Evolutionary conservation across 768 basidiomycete genomes (phyloP), one percentile per base, ranked within the genome.

Genomic region (Collybia mongolica): DNA sequence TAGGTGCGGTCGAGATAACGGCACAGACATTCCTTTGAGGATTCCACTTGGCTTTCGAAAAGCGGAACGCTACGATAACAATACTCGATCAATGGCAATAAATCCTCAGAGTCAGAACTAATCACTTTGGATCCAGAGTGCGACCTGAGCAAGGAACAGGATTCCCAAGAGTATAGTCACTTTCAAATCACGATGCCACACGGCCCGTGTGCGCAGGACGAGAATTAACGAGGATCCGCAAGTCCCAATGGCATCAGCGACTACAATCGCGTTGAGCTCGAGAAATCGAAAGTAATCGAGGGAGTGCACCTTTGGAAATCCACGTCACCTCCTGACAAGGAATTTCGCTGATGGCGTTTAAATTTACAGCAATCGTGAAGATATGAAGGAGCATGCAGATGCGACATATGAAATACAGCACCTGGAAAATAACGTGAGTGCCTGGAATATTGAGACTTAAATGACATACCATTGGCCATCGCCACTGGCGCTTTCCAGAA

Each of bases 301-400:
- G 18, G 2, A 17, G 46, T 60, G 19, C 49, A 70, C 68, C 59
- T 48, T 68, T 70, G 2, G 67, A 64, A 44, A 69, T 63, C 58
- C 65, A 67, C 8, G 63, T 64, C 7, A 70, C 59, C 32, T 60
- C 46, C 23, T 64, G 65, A 46, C 69, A 70, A 26, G 66, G 65
- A 15, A 70, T 67, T 41, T 66, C 59, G 39, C 52, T 55, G 39
- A 70, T 59, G 11, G 69, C 66, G 47, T 70, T 70, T 23, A 66
- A 52, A 26, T 66, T 70, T 28, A 68, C 67, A 15, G 65, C 64
- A 8, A 68, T 36, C 5, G 69, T 58, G 24, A 66, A 65, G 24
- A 70, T 65, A 44, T 70, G 67, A 23, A 67, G 32, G 7, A 70
- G 42, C 67, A 70, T 65, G 44, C 61, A 59, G 41, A 68, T 62